Evolutionary conservation across 2,329 filamentous ascomycete genomes (phyloP).

Genomic region (Neofusicoccum parvum): DNA sequence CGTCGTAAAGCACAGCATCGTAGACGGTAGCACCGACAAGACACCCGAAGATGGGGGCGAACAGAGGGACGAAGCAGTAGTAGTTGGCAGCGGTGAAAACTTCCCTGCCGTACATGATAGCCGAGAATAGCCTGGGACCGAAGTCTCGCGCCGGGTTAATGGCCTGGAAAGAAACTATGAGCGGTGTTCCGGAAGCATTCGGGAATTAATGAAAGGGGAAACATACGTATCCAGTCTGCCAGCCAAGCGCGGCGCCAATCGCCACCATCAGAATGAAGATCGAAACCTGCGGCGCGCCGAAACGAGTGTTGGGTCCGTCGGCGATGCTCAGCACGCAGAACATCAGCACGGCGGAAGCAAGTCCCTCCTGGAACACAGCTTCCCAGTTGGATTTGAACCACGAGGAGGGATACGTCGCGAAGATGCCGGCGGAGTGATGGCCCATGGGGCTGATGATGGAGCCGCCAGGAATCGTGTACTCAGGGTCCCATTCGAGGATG

Average conservation of each 20-base stretch:
- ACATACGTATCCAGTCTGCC: slow-evolving; percentile 59
- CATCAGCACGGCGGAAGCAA: slow-evolving; percentile 69
- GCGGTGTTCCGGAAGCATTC: neutral
- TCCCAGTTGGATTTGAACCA: slow-evolving; percentile 66
- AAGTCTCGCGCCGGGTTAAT: slow-evolving; percentile 76
- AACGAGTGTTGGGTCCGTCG: slow-evolving; percentile 51
- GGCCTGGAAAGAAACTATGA: slow-evolving; percentile 58
- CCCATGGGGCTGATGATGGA: slow-evolving; percentile 60
- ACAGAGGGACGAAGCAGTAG: slow-evolving; percentile 77
- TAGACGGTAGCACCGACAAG: slow-evolving; percentile 67
- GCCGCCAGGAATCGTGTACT: slow-evolving; percentile 60
- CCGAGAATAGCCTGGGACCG: slow-evolving; percentile 67
- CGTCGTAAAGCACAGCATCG: slow-evolving; percentile 69
- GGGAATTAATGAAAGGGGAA: neutral
- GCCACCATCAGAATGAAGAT: slow-evolving; percentile 75
- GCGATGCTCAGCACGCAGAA: slow-evolving; percentile 73
- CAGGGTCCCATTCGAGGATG: slow-evolving; percentile 56
- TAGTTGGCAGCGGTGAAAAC: slow-evolving; percentile 70
- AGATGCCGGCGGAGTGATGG: slow-evolving; percentile 69
- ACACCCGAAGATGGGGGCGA: slow-evolving; percentile 68
- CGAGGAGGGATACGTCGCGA: slow-evolving; percentile 70
- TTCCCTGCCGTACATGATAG: slow-evolving; percentile 67
- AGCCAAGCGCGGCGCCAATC: slow-evolving; percentile 72
- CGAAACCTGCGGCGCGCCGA: slow-evolving; percentile 37
- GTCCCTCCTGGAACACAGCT: slow-evolving; percentile 72